Percentiles rank a stretch among this genome's conserved stretches.
Conservation (phyloP, 371 early-diverging fungal genomes). For the Batkoa obscura region DNA sequence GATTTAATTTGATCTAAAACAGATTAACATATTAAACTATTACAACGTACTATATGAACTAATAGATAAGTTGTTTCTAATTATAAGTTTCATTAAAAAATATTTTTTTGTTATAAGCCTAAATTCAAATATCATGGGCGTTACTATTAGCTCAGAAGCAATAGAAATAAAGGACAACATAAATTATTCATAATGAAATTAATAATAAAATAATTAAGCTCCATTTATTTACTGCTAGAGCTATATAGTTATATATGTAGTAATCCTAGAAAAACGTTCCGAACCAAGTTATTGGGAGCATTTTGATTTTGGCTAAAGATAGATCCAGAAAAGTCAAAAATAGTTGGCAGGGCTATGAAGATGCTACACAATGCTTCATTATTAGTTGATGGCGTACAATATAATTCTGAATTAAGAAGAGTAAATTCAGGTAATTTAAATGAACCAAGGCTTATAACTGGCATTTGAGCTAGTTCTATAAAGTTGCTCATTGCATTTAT, state of each 20-base stretch:
- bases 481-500: conserved; percentile 85
- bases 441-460: no score
- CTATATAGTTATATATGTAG: conserved; percentile 60
- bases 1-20: no score
- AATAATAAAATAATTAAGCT: no score
- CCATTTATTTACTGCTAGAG: conserved; percentile 25
- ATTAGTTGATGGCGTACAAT: conserved; percentile 93
- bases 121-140: no score
- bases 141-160: no score
- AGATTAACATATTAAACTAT: no score
- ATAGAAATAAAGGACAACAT: no score
- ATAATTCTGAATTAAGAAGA: conserved; percentile 67
- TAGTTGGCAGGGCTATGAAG: conserved; percentile 66
- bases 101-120: no score
- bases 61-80: no score
- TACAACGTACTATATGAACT: no score
- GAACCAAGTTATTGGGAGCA: conserved; percentile 68
- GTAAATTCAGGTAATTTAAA: conserved; percentile 47
- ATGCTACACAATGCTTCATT: conserved; percentile 89
- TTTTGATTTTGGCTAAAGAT: conserved; percentile 78
- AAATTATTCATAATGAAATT: no score
- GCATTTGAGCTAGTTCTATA: neutral
- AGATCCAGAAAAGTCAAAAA: conserved; percentile 31
- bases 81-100: no score
- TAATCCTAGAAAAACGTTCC: conserved; percentile 79